Percentiles rank a stretch among this genome's conserved stretches.
phyloP scores from a whole-genome alignment of 352 stramenopile species.

The Pythium oligandrum region DNA sequence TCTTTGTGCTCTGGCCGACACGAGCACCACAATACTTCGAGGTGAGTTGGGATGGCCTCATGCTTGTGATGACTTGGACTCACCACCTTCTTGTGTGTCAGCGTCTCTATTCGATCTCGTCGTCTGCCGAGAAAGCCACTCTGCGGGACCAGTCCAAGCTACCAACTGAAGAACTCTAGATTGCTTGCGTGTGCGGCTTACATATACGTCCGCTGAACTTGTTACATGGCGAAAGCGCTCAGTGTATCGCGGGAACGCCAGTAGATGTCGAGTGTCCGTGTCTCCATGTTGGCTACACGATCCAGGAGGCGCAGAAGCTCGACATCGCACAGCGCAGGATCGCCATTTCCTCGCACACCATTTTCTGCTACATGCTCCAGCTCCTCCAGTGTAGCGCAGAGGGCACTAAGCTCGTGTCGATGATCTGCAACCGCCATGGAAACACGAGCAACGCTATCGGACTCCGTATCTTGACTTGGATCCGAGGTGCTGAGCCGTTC shows the following conservation, averaged over 20 bases:
- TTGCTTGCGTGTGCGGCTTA: too few relatives aligned
- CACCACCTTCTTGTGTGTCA: conserved; percentile 8
- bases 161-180: conserved; percentile 53
- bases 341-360: too few relatives aligned
- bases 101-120: conserved; percentile 69
- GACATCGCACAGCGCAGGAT: conserved; percentile 25
- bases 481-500: neutral
- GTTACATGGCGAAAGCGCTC: conserved; percentile 37
- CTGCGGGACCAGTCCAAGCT: conserved; percentile 50
- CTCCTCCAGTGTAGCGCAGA: too few relatives aligned
- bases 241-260: conserved; percentile 41
- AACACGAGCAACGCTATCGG: too few relatives aligned
- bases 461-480: too few relatives aligned
- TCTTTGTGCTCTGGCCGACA: conserved; percentile 68
- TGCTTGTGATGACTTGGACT: neutral
- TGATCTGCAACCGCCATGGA: too few relatives aligned
- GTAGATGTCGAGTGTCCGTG: conserved; percentile 44
- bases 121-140: conserved; percentile 59
- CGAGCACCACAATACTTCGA: conserved; percentile 73
- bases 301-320: conserved; percentile 42
- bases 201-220: neutral
- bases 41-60: conserved; percentile 19
- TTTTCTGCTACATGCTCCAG: too few relatives aligned
- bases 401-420: too few relatives aligned
- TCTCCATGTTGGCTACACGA: conserved; percentile 33